Evolutionary conservation across 2,329 filamentous ascomycete genomes (phyloP).

Genomic region (Claviceps fusiformis): DNA sequence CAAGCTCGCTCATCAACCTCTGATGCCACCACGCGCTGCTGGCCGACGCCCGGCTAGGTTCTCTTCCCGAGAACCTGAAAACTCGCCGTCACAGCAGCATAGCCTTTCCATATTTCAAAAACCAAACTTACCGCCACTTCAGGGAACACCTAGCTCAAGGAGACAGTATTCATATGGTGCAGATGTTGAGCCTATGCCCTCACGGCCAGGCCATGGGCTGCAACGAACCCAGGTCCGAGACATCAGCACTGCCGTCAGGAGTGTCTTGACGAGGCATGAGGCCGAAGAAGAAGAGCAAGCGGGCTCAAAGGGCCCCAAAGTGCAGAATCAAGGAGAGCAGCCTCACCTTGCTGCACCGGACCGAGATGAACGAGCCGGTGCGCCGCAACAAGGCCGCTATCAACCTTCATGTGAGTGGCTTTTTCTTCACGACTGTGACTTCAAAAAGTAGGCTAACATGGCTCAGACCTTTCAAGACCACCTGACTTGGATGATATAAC

Average conservation of each 20-base stretch:
- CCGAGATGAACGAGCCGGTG: slow-evolving; percentile 11
- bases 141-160: slow-evolving; percentile 22
- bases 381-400: not conserved
- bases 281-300: slow-evolving; percentile 8
- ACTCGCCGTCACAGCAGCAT: slow-evolving; percentile 3
- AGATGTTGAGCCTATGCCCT: slow-evolving; percentile 19
- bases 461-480: slow-evolving; percentile 4
- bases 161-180: slow-evolving; percentile 26
- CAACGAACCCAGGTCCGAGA: slow-evolving; percentile 10
- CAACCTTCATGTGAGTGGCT: slow-evolving; percentile 3
- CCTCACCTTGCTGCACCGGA: slow-evolving; percentile 3
- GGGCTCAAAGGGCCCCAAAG: not conserved
- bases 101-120: slow-evolving; percentile 9
- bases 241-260: slow-evolving; percentile 17
- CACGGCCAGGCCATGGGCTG: slow-evolving; percentile 8
- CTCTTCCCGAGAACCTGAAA: slow-evolving; percentile 4
- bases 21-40: slow-evolving; percentile 9
- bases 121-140: slow-evolving; percentile 13
- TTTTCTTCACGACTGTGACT: too few species aligned
- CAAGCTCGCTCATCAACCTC: not conserved
- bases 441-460: not conserved
- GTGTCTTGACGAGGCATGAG: slow-evolving; percentile 12
- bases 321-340: not conserved
- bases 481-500: not conserved
- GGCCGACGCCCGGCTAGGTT: slow-evolving; percentile 4